Evolutionary conservation across 2,329 filamentous ascomycete genomes (phyloP).

Genomic region (Ophiosphaerella narmari): DNA sequence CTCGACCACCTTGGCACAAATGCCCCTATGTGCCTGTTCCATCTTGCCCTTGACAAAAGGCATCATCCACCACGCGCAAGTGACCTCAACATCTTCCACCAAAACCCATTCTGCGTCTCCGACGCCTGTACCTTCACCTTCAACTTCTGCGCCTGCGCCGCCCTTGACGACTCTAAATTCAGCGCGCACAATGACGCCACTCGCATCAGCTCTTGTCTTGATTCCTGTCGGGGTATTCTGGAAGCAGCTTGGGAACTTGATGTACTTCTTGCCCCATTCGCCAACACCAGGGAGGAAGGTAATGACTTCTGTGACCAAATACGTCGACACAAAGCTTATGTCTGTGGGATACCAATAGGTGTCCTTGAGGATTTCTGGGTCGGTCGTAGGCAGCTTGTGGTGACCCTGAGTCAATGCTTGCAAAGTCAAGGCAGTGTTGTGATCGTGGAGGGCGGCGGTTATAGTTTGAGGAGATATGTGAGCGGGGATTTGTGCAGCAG

Average conservation of each 20-base stretch:
- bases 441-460: constrained; percentile 41
- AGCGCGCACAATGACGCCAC: constrained; percentile 35
- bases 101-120: constrained; percentile 41
- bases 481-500: constrained; percentile 33
- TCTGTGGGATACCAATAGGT: constrained; percentile 44
- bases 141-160: constrained; percentile 30
- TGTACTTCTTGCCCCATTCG: constrained; percentile 35
- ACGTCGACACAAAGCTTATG: constrained; percentile 30
- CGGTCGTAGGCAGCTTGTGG: constrained; percentile 27
- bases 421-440: constrained; percentile 39
- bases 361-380: constrained; percentile 33
- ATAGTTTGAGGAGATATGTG: constrained; percentile 30
- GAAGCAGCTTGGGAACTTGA: constrained; percentile 38
- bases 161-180: constrained; percentile 39
- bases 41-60: constrained; percentile 41
- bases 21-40: constrained; percentile 39
- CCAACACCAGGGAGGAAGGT: constrained; percentile 36
- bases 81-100: constrained; percentile 42
- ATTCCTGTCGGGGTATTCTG: constrained; percentile 40
- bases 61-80: constrained; percentile 43
- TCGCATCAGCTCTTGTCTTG: constrained; percentile 38
- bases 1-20: constrained; percentile 40
- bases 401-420: constrained; percentile 40
- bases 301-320: constrained; percentile 39
- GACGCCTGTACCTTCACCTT: constrained; percentile 38